phyloP scores from a whole-genome alignment of 2,329 filamentous ascomycete genomes.

The Neopestalotiopsis sp. region DNA sequence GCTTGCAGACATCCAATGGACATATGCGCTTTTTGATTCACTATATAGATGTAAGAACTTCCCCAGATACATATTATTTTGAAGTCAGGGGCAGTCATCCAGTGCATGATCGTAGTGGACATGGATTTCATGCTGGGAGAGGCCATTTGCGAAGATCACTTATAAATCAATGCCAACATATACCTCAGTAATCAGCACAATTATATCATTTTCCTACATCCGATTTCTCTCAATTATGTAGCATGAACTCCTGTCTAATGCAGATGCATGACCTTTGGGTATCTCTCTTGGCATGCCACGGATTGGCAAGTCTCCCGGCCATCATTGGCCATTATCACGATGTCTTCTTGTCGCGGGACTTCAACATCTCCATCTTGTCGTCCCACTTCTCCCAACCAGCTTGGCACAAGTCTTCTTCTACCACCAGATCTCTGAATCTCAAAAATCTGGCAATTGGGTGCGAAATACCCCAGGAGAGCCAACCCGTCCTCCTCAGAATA shows the following conservation, averaged over 20 bases:
- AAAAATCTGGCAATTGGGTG: slow-evolving; percentile 68
- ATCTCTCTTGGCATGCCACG: neutral
- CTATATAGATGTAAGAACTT: too few species aligned
- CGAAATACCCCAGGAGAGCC: slow-evolving; percentile 76
- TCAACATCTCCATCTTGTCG: slow-evolving; percentile 45
- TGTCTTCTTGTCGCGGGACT: slow-evolving; percentile 41
- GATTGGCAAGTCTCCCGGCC: neutral
- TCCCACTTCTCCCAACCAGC: slow-evolving; percentile 96
- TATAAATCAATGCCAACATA: neutral
- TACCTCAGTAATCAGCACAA: neutral
- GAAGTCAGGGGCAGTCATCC: too few species aligned
- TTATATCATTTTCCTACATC: neutral
- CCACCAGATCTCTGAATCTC: slow-evolving; percentile 80
- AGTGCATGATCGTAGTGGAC: too few species aligned
- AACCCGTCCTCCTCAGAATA: slow-evolving; percentile 69
- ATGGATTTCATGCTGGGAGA: too few species aligned
- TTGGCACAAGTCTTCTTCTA: slow-evolving; percentile 88
- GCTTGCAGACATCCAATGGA: too few species aligned
- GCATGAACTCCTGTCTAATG: neutral
- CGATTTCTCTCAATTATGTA: neutral
- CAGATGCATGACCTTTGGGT: neutral
- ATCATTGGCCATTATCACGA: neutral
- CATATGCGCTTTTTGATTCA: too few species aligned
- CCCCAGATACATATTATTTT: too few species aligned
- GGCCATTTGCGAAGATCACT: neutral